Evolutionary conservation across 306 rosid genomes (phyloP), one percentile per base, ranked within the genome.

Genomic region (Herpetospermum pedunculosum): DNA sequence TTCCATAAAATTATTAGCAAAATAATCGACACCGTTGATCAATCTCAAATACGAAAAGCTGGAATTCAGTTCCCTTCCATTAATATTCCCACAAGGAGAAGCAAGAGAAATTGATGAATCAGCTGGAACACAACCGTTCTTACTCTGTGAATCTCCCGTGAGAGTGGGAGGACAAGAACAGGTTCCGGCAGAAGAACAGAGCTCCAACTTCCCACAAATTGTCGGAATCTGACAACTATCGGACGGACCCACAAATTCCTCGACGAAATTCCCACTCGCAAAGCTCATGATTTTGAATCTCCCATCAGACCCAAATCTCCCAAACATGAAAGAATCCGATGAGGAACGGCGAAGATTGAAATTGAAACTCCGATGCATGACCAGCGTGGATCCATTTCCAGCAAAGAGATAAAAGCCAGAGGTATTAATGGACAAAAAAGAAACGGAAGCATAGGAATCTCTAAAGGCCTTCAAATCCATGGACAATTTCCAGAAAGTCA

Each of bases 91-190:
- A n/a, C 26, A 32, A 77, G 86, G 73, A 73, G 58, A 0, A 15
- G 90, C 79, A 72, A 87, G 74, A 65, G 90, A 81, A 75, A 80
- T 76, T 6, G 96, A 88, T 69, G 80, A 75, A 70, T 80, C 76
- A 50, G 64, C 82, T 4, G 97, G 98, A 16, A 84, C 78, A 48
- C 98, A 93, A 71, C 84, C 93, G n/a, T n/a, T n/a, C n/a, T n/a
- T n/a, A 55, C 80, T 81, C 78, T 73, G 81, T 47, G 91, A 77
- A 35, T 47, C 82, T 46, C 16, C 82, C 34, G 58, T 83, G 77
- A 93, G 89, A 44, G 74, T 81, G 34, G 79, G 37, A 11, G 98
- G 96, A 83, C 97, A 93, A 49, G 96, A 88, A 77, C 98, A 93
- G 16, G 73, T 37, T 41, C 83, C 87, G 55, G 60, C 65, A 12